Percentiles rank a stretch among this genome's conserved stretches.
phyloP scores from a whole-genome alignment of 148 eudicot species.

The Rhododendron griersonianum region DNA sequence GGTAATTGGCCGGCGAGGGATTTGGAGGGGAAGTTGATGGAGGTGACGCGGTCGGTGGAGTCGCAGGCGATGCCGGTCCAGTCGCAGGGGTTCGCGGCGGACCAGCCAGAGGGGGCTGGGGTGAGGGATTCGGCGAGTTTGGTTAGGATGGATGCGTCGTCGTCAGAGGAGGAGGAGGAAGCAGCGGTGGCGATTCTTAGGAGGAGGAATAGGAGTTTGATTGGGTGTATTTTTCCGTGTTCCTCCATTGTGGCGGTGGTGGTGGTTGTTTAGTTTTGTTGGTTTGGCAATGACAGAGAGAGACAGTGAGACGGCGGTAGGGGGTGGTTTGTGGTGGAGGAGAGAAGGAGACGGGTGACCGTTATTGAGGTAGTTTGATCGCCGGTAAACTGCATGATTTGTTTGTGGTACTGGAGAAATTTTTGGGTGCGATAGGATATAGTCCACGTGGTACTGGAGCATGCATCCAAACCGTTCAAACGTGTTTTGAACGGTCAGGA shows the following conservation, averaged over 20 bases:
- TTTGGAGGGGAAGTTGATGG: conserved; percentile 5
- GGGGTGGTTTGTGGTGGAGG: too few species aligned
- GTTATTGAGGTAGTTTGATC: too few species aligned
- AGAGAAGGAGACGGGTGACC: too few species aligned
- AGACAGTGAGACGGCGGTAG: not conserved
- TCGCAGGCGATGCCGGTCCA: conserved; percentile 25
- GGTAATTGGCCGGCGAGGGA: conserved; percentile 38
- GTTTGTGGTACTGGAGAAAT: too few species aligned
- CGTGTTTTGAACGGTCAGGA: too few species aligned
- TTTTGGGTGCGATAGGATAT: too few species aligned
- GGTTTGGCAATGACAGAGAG: not conserved
- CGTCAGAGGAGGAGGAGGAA: not conserved
- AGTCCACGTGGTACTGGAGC: too few species aligned
- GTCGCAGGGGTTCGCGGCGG: conserved; percentile 6
- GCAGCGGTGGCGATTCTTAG: not conserved
- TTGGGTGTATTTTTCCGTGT: not conserved
- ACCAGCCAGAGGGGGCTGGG: conserved; percentile 48
- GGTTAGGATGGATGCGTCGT: conserved; percentile 45
- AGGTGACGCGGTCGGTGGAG: conserved; percentile 51
- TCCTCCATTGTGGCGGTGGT: not conserved
- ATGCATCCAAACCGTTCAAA: too few species aligned
- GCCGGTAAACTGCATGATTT: too few species aligned
- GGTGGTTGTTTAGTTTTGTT: not conserved
- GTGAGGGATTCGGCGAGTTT: conserved; percentile 28
- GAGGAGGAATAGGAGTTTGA: not conserved